These are phyloP conservation scores for Venturia oleaginea DNA, from an alignment of 2,329 filamentous ascomycete genomes.

Conservation along the genomic window DNA sequence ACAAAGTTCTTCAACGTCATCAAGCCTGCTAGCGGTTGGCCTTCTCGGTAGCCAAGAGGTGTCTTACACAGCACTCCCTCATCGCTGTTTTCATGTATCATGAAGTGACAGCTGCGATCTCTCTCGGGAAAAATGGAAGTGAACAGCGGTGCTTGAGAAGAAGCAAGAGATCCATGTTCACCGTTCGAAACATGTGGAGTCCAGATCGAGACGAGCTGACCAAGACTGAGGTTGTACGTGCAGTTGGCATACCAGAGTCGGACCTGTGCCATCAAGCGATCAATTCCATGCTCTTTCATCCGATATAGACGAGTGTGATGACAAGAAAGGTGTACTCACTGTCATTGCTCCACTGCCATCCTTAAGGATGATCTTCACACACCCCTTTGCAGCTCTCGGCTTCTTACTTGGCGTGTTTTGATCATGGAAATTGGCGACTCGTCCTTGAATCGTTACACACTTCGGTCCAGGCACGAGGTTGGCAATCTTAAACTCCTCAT, in stretches of 20 bases:
- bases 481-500: conserved; percentile 40
- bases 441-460: conserved; percentile 44
- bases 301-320: neutral
- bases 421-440: conserved; percentile 47
- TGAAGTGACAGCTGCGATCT: conserved; percentile 44
- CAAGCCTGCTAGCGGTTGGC: conserved; percentile 34
- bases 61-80: conserved; percentile 33
- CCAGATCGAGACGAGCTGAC: conserved; percentile 48
- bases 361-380: conserved; percentile 45
- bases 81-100: conserved; percentile 42
- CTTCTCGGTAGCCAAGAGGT: conserved; percentile 36
- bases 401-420: conserved; percentile 33
- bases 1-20: conserved; percentile 50
- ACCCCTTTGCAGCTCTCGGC: conserved; percentile 39
- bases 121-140: conserved; percentile 51
- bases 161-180: conserved; percentile 32
- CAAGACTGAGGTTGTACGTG: conserved; percentile 39
- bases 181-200: conserved; percentile 45
- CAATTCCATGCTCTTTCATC: neutral
- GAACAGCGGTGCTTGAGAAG: conserved; percentile 38
- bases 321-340: conserved; percentile 26
- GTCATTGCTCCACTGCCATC: conserved; percentile 47
- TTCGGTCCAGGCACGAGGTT: conserved; percentile 41
- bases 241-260: conserved; percentile 42
- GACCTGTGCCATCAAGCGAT: conserved; percentile 27